Evolutionary conservation across 805 yeast species (phyloP).

Genomic region (Wickerhamiella qilinensis): DNA sequence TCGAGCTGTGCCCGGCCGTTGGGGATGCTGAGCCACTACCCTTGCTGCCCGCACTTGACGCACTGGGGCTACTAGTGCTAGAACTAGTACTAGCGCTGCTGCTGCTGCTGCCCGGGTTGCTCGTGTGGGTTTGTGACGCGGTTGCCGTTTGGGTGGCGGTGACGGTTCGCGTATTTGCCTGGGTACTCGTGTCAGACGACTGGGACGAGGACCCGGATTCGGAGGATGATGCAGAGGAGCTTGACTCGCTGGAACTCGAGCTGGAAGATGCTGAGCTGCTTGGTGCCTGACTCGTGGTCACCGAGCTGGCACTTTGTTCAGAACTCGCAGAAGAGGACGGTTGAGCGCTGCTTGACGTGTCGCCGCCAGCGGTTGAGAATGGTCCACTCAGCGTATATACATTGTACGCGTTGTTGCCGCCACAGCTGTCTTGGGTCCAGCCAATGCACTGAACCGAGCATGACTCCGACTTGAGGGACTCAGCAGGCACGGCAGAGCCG

Average conservation of each 20-base stretch:
- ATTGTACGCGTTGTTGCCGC: slow-evolving; percentile 33
- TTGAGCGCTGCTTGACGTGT: background rate
- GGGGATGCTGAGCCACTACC: slow-evolving; percentile 14
- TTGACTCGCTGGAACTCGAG: slow-evolving; percentile 12
- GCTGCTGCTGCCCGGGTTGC: slow-evolving; percentile 8
- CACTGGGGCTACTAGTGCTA: background rate
- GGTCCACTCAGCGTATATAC: slow-evolving; percentile 15
- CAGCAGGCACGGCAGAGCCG: slow-evolving; percentile 32
- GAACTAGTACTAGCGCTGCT: slow-evolving; percentile 1
- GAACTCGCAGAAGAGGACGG: background rate
- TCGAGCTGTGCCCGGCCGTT: slow-evolving; percentile 17
- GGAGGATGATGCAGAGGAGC: slow-evolving; percentile 10
- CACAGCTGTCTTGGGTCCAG: slow-evolving; percentile 47
- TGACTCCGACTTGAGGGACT: slow-evolving; percentile 6
- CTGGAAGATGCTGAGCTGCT: slow-evolving; percentile 7
- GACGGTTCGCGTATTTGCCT: slow-evolving; percentile 8
- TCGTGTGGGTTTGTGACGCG: slow-evolving; percentile 8
- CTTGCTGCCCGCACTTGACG: background rate
- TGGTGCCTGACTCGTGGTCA: background rate
- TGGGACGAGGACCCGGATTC: slow-evolving; percentile 14
- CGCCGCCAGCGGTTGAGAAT: slow-evolving; percentile 4
- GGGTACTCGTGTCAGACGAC: slow-evolving; percentile 14
- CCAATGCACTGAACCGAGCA: slow-evolving; percentile 43
- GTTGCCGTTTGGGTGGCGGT: slow-evolving; percentile 10
- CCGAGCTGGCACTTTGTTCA: too few relatives aligned